A percentile compares a stretch with the other conserved stretches of the same genome.
Evolutionary conservation across 139 green algal species (phyloP).

Genomic region (Tetraselmis striata): DNA sequence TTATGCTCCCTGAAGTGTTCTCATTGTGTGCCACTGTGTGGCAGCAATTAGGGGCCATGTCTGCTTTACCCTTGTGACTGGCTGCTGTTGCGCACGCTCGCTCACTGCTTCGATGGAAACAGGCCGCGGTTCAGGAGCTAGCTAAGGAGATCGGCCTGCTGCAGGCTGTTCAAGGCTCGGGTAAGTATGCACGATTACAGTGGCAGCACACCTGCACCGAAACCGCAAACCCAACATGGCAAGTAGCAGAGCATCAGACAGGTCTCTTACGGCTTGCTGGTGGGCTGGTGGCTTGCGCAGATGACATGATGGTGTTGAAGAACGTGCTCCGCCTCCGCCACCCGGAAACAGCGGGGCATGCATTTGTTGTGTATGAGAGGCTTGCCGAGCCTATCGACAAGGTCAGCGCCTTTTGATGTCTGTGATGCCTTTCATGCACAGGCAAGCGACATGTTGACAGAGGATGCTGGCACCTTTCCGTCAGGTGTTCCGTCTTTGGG

Average conservation of each 20-base stretch:
- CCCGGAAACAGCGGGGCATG: not conserved
- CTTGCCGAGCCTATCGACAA: not conserved
- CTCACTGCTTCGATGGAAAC: not conserved
- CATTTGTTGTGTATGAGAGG: not conserved
- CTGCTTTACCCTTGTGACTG: not conserved
- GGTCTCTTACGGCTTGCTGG: too few species aligned
- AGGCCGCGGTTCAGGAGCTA: not conserved
- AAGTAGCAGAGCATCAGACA: not conserved
- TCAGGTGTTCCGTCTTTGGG: not conserved
- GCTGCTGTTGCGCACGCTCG: not conserved
- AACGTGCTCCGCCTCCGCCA: not conserved
- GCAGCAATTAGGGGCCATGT: too few species aligned
- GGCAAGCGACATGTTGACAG: too few species aligned
- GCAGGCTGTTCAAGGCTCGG: not conserved
- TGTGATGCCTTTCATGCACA: not conserved
- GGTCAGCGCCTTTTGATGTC: not conserved
- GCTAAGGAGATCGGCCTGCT: not conserved
- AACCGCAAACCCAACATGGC: not conserved
- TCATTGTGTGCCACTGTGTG: too few species aligned
- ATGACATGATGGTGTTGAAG: not conserved
- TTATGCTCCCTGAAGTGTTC: not conserved
- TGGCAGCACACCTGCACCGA: not conserved
- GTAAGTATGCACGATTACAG: not conserved
- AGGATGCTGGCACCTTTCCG: not conserved
- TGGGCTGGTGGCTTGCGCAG: too few species aligned